Evolutionary conservation across 164 flowering plant genomes (phyloP).

Genomic region (Vitis amurensis): DNA sequence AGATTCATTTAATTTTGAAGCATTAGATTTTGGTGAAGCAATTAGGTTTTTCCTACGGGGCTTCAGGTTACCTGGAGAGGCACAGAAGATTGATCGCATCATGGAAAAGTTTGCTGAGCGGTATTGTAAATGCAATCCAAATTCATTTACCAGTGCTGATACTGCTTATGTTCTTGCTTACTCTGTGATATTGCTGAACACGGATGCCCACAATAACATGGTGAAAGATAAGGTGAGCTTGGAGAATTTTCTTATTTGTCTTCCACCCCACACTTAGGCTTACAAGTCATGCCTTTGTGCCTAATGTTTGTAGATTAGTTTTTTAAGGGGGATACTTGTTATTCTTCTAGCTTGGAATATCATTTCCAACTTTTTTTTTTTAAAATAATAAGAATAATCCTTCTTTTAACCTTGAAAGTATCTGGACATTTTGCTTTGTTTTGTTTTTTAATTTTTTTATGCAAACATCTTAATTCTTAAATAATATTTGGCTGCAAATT

Average conservation of each 20-base stretch:
- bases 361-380: too few species aligned
- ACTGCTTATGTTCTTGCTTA: conserved; percentile 99
- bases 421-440: too few species aligned
- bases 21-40: conserved; percentile 89
- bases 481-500: background rate
- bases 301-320: background rate
- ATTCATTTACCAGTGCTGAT: conserved; percentile 87
- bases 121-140: conserved; percentile 95
- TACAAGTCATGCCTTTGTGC: background rate
- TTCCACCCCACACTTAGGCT: background rate
- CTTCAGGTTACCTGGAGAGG: conserved; percentile 97
- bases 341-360: background rate
- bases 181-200: conserved; percentile 98
- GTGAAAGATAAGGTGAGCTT: conserved; percentile 93
- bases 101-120: conserved; percentile 99
- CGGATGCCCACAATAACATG: conserved; percentile 97
- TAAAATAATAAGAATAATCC: too few species aligned
- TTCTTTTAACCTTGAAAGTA: too few species aligned
- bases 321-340: background rate
- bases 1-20: conserved; percentile 84
- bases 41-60: conserved; percentile 91
- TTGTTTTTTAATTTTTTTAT: background rate
- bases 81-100: conserved; percentile 97
- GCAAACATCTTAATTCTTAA: background rate
- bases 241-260: conserved; percentile 4